Percentiles rank a stretch among this genome's conserved stretches.
Conservation (phyloP, 139 green algal species). For the Chlorokybus atmophyticus region DNA sequence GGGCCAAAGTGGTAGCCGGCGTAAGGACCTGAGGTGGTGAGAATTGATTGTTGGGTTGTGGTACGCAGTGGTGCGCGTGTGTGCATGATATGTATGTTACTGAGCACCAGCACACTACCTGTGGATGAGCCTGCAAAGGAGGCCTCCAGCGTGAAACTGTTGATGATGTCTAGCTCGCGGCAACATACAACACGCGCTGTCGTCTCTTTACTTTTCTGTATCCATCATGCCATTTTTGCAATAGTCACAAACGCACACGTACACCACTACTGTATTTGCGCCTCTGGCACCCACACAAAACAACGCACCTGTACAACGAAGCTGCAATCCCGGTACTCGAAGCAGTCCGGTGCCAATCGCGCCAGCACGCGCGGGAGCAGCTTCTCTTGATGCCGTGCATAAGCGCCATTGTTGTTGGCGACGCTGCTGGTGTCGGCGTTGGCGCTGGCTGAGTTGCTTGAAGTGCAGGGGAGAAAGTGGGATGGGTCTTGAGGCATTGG, state of each 20-base stretch:
- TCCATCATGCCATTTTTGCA: too few relatives aligned
- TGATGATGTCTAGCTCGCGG: constrained; percentile 48
- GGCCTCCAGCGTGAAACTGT: constrained; percentile 57
- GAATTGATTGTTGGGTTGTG: too few relatives aligned
- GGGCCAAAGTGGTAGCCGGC: too few relatives aligned
- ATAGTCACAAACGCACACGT: too few relatives aligned
- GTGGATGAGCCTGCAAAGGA: constrained; percentile 43
- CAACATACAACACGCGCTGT: constrained; percentile 54
- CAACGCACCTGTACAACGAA: constrained; percentile 55
- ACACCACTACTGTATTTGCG: too few relatives aligned
- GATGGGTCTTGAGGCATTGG: too few relatives aligned
- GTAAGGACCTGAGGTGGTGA: too few relatives aligned
- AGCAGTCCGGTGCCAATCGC: constrained; percentile 40
- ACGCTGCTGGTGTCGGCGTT: not conserved
- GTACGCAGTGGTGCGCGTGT: too few relatives aligned
- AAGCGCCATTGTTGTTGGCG: too few relatives aligned
- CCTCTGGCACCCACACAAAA: too few relatives aligned
- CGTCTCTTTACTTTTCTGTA: constrained; percentile 47
- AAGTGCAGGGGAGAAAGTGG: not conserved
- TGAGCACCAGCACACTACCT: too few relatives aligned
- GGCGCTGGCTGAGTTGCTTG: not conserved
- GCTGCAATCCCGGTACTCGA: constrained; percentile 36
- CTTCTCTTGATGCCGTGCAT: constrained; percentile 26
- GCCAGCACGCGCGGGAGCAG: constrained; percentile 47
- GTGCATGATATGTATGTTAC: too few relatives aligned